phyloP scores from a whole-genome alignment of 805 yeast genomes.

The Starmerella vitae region DNA sequence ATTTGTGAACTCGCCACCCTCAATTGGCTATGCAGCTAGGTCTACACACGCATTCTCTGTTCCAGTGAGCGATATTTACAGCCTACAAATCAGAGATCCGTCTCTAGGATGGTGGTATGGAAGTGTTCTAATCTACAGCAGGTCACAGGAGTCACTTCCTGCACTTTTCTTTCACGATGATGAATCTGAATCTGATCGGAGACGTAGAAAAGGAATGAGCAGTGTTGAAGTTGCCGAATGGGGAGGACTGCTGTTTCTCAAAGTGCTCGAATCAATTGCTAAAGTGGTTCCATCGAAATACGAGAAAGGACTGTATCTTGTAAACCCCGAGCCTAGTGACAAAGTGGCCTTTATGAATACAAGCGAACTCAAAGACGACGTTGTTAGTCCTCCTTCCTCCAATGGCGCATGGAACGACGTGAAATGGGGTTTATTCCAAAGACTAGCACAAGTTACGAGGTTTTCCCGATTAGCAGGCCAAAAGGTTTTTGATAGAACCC shows the following conservation, averaged over 20 bases:
- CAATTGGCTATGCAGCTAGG: conserved; percentile 31
- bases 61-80: conserved; percentile 47
- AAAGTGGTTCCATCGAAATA: conserved; percentile 54
- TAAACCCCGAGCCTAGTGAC: conserved; percentile 66
- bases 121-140: conserved; percentile 60
- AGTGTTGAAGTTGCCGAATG: conserved; percentile 32
- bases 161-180: conserved; percentile 87
- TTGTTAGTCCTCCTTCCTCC: conserved; percentile 1
- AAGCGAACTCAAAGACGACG: not conserved
- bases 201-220: conserved; percentile 37
- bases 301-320: conserved; percentile 58
- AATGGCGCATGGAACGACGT: conserved; percentile 41
- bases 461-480: conserved; percentile 51
- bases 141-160: conserved; percentile 51
- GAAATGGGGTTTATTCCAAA: conserved; percentile 76
- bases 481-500: conserved; percentile 44
- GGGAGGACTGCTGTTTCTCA: conserved; percentile 80
- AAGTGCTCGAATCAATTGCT: conserved; percentile 39
- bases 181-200: conserved; percentile 51
- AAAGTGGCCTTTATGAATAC: conserved; percentile 38
- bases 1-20: conserved; percentile 40
- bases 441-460: conserved; percentile 65
- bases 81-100: conserved; percentile 74
- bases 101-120: conserved; percentile 88
- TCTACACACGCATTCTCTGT: conserved; percentile 58